Evolutionary conservation across 257 asterid genomes (phyloP).

Genomic region (Scutellaria barbata): DNA sequence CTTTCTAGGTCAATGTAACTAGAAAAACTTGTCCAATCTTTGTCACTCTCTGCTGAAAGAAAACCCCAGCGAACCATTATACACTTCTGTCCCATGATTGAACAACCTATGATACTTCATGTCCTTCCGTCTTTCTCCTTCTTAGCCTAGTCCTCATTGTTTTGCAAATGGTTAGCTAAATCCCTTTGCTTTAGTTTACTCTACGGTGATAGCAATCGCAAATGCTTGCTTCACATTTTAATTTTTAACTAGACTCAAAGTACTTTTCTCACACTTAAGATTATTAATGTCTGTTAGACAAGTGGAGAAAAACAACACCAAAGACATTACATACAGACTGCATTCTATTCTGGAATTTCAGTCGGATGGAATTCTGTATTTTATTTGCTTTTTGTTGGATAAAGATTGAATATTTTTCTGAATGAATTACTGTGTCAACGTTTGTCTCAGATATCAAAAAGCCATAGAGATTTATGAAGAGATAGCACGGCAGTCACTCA

Average conservation of each 20-base stretch:
- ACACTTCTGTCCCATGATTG: not conserved
- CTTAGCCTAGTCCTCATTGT: constrained; percentile 12
- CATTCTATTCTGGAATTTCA: constrained; percentile 21
- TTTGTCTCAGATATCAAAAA: constrained; percentile 56
- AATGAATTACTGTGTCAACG: constrained; percentile 30
- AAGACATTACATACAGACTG: not conserved
- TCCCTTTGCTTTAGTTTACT: constrained; percentile 3
- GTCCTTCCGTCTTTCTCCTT: constrained; percentile 8
- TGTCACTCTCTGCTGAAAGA: not conserved
- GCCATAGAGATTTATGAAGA: constrained; percentile 74
- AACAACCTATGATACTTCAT: constrained; percentile 8
- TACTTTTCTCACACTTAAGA: not conserved
- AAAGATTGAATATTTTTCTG: constrained; percentile 25
- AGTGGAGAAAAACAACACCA: constrained; percentile 21
- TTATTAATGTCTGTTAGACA: constrained; percentile 12
- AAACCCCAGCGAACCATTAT: not conserved
- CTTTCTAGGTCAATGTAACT: not conserved
- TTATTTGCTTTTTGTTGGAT: constrained; percentile 17
- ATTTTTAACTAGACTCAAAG: not conserved
- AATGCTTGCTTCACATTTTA: not conserved
- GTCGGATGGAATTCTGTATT: not conserved
- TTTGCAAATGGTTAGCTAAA: constrained; percentile 10
- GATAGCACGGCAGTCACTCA: constrained; percentile 64
- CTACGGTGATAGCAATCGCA: not conserved
- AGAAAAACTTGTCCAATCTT: not conserved